phyloP scores from a whole-genome alignment of 2,329 filamentous ascomycete species.

The Penicillium hesseltinei region DNA sequence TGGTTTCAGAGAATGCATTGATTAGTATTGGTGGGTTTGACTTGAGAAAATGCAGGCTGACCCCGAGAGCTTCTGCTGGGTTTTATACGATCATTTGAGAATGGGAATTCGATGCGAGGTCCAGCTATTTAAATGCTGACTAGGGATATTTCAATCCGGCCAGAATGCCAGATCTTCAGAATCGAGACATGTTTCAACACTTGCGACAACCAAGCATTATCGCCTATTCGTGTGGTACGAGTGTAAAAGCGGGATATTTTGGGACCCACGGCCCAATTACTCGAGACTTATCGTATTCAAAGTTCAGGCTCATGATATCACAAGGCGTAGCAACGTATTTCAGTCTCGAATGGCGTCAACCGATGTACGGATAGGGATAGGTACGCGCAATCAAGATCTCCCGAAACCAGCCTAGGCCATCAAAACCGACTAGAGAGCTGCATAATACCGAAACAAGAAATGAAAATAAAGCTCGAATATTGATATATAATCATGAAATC shows the following conservation, averaged over 20 bases:
- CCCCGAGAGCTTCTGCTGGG: not conserved
- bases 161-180: not conserved
- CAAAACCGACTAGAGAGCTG: not conserved
- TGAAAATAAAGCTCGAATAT: not conserved
- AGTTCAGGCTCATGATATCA: too few species aligned
- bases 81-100: constrained; percentile 4
- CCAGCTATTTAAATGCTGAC: not conserved
- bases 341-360: not conserved
- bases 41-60: not conserved
- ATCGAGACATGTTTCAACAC: not conserved
- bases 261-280: too few species aligned
- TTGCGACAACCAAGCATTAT: not conserved
- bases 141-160: not conserved
- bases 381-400: not conserved
- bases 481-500: not conserved
- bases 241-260: not conserved
- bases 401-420: constrained; percentile 5
- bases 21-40: not conserved
- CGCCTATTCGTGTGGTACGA: not conserved
- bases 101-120: not conserved
- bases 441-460: not conserved
- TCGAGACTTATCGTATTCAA: not conserved
- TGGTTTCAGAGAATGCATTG: not conserved
- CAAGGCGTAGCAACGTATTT: not conserved
- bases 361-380: not conserved